Conservation (phyloP, 2,329 filamentous ascomycete species). For the Stachybotrys chlorohalonatus region DNA sequence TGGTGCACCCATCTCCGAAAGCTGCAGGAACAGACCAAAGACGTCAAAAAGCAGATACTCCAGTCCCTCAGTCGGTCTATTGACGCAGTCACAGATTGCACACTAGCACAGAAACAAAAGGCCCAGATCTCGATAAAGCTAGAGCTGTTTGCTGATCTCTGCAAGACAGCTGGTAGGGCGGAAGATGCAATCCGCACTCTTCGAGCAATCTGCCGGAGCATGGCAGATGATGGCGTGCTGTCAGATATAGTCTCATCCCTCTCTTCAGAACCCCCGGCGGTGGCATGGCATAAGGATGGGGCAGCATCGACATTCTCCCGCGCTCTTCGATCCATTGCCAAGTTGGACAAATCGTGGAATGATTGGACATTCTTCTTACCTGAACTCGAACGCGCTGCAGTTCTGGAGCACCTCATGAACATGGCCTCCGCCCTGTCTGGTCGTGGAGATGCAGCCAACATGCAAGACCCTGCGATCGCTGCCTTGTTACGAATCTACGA, state of each 20-base stretch:
- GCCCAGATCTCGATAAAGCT: conserved; percentile 55
- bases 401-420: conserved; percentile 52
- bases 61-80: conserved; percentile 55
- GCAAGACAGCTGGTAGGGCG: conserved; percentile 39
- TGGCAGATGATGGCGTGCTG: conserved; percentile 50
- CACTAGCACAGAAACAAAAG: conserved; percentile 45
- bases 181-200: conserved; percentile 52
- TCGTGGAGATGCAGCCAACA: conserved; percentile 23
- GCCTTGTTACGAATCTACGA: conserved; percentile 41
- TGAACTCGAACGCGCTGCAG: conserved; percentile 43
- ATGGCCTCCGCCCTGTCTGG: conserved; percentile 30
- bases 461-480: conserved; percentile 36
- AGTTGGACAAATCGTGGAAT: conserved; percentile 45
- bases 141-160: conserved; percentile 56
- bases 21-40: conserved; percentile 25
- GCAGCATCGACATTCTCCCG: conserved; percentile 46
- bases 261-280: conserved; percentile 35
- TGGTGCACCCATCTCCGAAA: conserved; percentile 45
- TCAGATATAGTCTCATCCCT: conserved; percentile 42
- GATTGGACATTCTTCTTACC: conserved; percentile 47
- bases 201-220: conserved; percentile 49
- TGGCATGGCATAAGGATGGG: conserved; percentile 44
- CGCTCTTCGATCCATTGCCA: conserved; percentile 49
- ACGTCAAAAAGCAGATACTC: conserved; percentile 32
- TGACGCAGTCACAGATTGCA: conserved; percentile 47